Evolutionary conservation across 768 basidiomycete genomes (phyloP).

Genomic region (Agaricus sinodeliciosus): DNA sequence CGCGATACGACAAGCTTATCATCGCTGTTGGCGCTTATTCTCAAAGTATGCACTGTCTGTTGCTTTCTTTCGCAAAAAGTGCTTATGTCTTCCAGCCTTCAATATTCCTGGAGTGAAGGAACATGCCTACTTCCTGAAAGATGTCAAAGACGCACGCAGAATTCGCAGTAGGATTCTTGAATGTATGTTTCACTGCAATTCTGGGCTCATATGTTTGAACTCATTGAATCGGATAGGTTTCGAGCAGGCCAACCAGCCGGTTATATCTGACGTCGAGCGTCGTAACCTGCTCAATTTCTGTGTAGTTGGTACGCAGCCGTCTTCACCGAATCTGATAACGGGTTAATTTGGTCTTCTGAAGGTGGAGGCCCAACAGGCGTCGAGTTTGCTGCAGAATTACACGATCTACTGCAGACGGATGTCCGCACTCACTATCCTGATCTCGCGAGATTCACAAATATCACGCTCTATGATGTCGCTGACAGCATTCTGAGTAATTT

Average conservation of each 20-base stretch:
- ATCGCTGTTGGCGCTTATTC: slow-evolving; percentile 83
- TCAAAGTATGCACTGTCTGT: slow-evolving; percentile 47
- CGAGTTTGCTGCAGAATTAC: slow-evolving; percentile 79
- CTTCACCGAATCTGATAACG: neutral
- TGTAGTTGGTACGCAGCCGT: slow-evolving; percentile 56
- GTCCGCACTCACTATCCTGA: slow-evolving; percentile 54
- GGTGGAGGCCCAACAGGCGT: slow-evolving; percentile 78
- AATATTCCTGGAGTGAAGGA: slow-evolving; percentile 73
- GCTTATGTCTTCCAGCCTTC: slow-evolving; percentile 34
- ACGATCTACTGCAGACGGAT: slow-evolving; percentile 70
- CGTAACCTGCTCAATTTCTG: slow-evolving; percentile 78
- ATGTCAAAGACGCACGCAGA: slow-evolving; percentile 65
- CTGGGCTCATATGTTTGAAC: too few relatives aligned
- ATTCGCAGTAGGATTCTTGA: slow-evolving; percentile 73
- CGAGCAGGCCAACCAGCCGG: slow-evolving; percentile 82
- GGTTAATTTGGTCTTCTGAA: slow-evolving; percentile 17
- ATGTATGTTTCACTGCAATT: slow-evolving; percentile 31
- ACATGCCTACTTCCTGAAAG: slow-evolving; percentile 76
- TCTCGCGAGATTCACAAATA: slow-evolving; percentile 57
- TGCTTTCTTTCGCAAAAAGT: too few relatives aligned
- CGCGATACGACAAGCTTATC: slow-evolving; percentile 76
- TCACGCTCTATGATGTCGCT: slow-evolving; percentile 80
- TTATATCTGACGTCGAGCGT: slow-evolving; percentile 66
- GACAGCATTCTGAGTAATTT: slow-evolving; percentile 70
- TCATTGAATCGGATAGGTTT: slow-evolving; percentile 44